phyloP scores from a whole-genome alignment of 148 eudicot genomes.

The Vaccinium darrowii region DNA sequence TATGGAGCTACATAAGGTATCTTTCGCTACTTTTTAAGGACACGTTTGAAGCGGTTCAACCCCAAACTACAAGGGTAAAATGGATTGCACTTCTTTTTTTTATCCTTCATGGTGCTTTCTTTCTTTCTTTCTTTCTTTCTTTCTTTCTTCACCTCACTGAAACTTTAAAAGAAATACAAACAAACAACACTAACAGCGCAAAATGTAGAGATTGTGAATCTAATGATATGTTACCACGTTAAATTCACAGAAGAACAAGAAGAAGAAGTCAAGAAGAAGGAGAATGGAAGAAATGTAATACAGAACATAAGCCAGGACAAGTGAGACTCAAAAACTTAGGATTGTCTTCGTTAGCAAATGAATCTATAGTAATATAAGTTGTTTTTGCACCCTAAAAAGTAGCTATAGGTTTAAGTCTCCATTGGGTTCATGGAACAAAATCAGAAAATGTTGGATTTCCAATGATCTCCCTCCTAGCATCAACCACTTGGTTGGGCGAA shows the following conservation, averaged over 20 bases:
- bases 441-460: not conserved
- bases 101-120: not conserved
- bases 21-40: not conserved
- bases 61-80: not conserved
- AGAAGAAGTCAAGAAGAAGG: not conserved
- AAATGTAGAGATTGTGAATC: not conserved
- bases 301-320: not conserved
- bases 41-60: not conserved
- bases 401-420: not conserved
- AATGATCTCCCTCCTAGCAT: not conserved
- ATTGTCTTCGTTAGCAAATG: not conserved
- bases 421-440: not conserved
- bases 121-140: not conserved
- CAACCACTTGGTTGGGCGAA: not conserved
- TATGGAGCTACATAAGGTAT: not conserved
- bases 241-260: not conserved
- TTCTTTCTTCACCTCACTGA: not conserved
- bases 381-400: not conserved
- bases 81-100: not conserved
- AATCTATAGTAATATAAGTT: not conserved
- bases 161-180: not conserved
- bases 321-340: not conserved
- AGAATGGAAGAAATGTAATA: not conserved
- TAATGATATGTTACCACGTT: not conserved
- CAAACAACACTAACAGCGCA: not conserved